Conservation (phyloP, 208 protist species). For the Acanthamoeba castellanii region DNA sequence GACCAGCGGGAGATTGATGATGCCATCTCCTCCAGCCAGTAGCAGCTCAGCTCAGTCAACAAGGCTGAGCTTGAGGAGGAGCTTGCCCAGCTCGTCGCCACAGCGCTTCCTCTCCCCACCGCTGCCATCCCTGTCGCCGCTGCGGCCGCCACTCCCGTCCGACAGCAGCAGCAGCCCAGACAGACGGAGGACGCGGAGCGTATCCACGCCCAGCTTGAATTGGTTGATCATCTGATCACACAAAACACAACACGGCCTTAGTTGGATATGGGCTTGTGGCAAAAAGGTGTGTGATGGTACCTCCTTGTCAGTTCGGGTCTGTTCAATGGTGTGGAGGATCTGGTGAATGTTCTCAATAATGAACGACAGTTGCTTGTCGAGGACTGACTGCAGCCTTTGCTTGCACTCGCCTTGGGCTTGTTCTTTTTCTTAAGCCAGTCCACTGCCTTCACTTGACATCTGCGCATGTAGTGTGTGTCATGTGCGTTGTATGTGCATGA, state of each 20-base stretch:
- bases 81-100: slow-evolving; percentile 31
- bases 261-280: not conserved
- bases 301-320: slow-evolving; percentile 49
- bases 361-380: slow-evolving; percentile 3
- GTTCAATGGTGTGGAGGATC: slow-evolving; percentile 44
- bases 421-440: slow-evolving; percentile 22
- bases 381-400: not conserved
- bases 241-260: not conserved
- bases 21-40: not conserved
- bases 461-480: not conserved
- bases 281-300: not conserved
- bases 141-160: not conserved
- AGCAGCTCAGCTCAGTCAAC: slow-evolving; percentile 17
- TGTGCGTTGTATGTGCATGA: no score
- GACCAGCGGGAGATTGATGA: slow-evolving; percentile 63
- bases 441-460: not conserved
- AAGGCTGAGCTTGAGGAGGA: slow-evolving; percentile 45
- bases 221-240: not conserved
- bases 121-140: not conserved
- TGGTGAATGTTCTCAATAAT: slow-evolving; percentile 60
- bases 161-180: not conserved
- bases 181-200: slow-evolving; percentile 11
- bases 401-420: slow-evolving; percentile 23
- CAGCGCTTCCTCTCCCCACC: not conserved
- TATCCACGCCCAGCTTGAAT: slow-evolving; percentile 42